Evolutionary conservation across 2,329 filamentous ascomycete species (phyloP).

Genomic region (Claviceps citrina): DNA sequence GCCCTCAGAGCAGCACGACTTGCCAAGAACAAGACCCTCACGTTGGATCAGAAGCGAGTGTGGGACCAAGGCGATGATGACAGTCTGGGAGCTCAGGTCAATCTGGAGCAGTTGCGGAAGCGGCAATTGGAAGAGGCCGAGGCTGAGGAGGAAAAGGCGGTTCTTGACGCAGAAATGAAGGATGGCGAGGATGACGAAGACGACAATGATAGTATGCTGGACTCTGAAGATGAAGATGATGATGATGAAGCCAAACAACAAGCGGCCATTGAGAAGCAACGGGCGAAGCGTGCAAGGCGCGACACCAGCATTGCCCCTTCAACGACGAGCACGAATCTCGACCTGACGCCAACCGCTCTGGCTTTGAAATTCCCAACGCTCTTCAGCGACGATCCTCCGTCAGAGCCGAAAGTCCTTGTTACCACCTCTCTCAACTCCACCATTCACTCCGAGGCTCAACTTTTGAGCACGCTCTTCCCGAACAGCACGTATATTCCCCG

Average conservation of each 20-base stretch:
- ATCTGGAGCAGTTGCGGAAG: conserved; percentile 44
- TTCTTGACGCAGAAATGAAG: conserved; percentile 26
- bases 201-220: conserved; percentile 68
- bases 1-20: conserved; percentile 57
- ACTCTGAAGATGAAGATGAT: conserved; percentile 40
- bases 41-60: conserved; percentile 73
- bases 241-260: conserved; percentile 32
- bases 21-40: conserved; percentile 62
- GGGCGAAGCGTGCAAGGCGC: conserved; percentile 28
- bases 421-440: conserved; percentile 84
- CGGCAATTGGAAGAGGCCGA: conserved; percentile 38
- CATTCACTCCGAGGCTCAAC: conserved; percentile 66
- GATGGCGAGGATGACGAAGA: conserved; percentile 37
- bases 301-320: conserved; percentile 40
- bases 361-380: conserved; percentile 46
- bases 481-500: conserved; percentile 77
- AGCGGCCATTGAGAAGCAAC: conserved; percentile 27
- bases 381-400: conserved; percentile 43
- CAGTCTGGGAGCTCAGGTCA: conserved; percentile 38
- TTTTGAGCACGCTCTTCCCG: conserved; percentile 71
- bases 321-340: conserved; percentile 47
- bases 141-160: conserved; percentile 31
- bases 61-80: conserved; percentile 68
- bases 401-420: conserved; percentile 69
- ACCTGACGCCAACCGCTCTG: conserved; percentile 44